Evolutionary conservation across 2,329 filamentous ascomycete genomes (phyloP), one percentile per base, ranked within the genome.

Genomic region (Talaromyces islandicus): DNA sequence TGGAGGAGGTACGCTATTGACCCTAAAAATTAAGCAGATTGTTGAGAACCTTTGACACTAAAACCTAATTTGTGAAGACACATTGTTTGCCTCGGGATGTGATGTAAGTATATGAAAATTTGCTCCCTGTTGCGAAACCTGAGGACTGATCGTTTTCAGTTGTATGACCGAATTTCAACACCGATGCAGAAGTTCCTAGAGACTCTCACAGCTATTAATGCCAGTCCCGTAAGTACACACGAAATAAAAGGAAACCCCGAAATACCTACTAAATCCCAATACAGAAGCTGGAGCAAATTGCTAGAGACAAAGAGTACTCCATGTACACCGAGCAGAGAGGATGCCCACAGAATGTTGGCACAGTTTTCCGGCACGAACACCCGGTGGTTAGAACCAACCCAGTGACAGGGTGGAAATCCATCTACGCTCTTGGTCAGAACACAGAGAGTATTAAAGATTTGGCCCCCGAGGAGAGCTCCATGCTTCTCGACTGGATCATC

Each of bases 351-450:
- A 87, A 87, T 66, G 71, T 82, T 2, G 84, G 84, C 9, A 68
- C 67, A 1, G 73, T 79, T 1, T 69, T 86, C 17, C 73, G 71
- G 24, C 78, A 83, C 0, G 71, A 78, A 0, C 84, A 86, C 65
- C 83, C 83, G 0, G 78, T 86, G 0, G 76, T 86, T 6, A 78
- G 84, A 17, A 87, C 84, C 1, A 86, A 87, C 64, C 85, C 85
- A 0, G 84, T 87, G 0, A 87, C 84, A 0, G 84, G 84, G 0
- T 87, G 85, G 84, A 86, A 85, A 72, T 81, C 77, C 58, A 73
- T 85, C 14, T 85, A 76, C 59, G 76, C 72, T 4, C 70, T 81
- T n/a, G 79, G 79, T 0, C 70, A 73, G 29, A 75, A 75, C 56
- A 69, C 74, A 0, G 67, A 70, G 56, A 53, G 64, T 25, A 78